Evolutionary conservation across 2,329 filamentous ascomycete genomes (phyloP).

Genomic region (Diaporthe citri): DNA sequence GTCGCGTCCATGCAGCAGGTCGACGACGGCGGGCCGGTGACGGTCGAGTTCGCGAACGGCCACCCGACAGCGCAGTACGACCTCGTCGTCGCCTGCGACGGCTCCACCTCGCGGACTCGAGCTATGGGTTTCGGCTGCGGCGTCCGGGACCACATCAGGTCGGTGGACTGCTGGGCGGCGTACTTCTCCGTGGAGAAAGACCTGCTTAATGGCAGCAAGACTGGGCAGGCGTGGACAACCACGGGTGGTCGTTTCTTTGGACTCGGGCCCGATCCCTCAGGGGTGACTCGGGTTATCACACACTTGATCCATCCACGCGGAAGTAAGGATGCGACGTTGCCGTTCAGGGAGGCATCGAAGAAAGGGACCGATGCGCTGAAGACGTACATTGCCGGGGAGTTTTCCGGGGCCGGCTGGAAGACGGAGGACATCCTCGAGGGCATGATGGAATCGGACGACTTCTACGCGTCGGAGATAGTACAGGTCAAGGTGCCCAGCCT

Average conservation of each 20-base stretch:
- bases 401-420: conserved; percentile 57
- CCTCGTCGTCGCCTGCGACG: conserved; percentile 63
- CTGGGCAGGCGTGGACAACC: conserved; percentile 53
- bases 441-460: conserved; percentile 52
- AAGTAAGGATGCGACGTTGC: conserved; percentile 44
- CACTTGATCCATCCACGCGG: conserved; percentile 52
- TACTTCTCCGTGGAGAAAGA: conserved; percentile 57
- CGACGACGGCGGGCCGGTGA: conserved; percentile 49
- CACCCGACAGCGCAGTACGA: conserved; percentile 43
- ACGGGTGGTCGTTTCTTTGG: conserved; percentile 54
- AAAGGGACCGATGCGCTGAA: conserved; percentile 52
- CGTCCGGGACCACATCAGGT: conserved; percentile 49
- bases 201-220: conserved; percentile 52
- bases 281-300: conserved; percentile 49
- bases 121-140: conserved; percentile 57
- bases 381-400: conserved; percentile 45
- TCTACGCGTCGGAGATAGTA: conserved; percentile 54
- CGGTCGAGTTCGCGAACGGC: conserved; percentile 56
- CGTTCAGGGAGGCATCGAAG: conserved; percentile 56
- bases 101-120: conserved; percentile 59
- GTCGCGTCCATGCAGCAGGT: conserved; percentile 49
- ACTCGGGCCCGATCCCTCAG: conserved; percentile 37
- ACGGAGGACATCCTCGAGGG: conserved; percentile 52
- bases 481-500: conserved; percentile 55
- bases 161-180: conserved; percentile 55